phyloP scores from a whole-genome alignment of 2,329 filamentous ascomycete genomes.

The Sclerotinia sclerotiorum region DNA sequence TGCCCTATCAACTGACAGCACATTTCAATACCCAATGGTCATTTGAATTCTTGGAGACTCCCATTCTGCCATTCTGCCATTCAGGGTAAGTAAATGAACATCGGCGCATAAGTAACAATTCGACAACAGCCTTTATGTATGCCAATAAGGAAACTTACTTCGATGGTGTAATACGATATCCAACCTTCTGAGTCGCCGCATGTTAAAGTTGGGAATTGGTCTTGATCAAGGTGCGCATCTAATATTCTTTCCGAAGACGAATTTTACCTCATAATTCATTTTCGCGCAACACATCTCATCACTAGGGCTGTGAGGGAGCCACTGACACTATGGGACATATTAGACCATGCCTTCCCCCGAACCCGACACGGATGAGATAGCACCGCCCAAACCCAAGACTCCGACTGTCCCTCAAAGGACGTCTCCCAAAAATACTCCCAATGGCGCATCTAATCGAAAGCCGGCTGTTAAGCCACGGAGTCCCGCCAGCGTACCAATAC shows the following conservation, averaged over 20 bases:
- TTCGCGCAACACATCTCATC: constrained; percentile 6
- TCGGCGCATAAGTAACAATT: neutral
- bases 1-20: constrained; percentile 22
- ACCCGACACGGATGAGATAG: constrained; percentile 21
- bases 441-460: constrained; percentile 31
- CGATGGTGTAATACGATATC: constrained; percentile 16
- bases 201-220: constrained; percentile 24
- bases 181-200: constrained; percentile 21
- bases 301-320: neutral
- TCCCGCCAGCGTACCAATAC: constrained; percentile 36
- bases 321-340: constrained; percentile 12
- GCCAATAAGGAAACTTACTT: constrained; percentile 8
- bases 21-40: constrained; percentile 12
- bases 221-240: constrained; percentile 24
- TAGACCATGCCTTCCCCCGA: constrained; percentile 26
- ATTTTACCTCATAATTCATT: neutral
- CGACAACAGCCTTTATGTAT: constrained; percentile 13
- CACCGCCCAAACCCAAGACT: constrained; percentile 17
- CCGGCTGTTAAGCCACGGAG: constrained; percentile 28
- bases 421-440: constrained; percentile 30
- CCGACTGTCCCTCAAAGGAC: constrained; percentile 26
- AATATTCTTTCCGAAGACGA: neutral
- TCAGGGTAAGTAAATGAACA: neutral
- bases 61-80: neutral
- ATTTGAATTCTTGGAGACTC: neutral